Evolutionary conservation across 2,329 filamentous ascomycete genomes (phyloP), one percentile per base, ranked within the genome.

Genomic region (Cercospora berteroae): DNA sequence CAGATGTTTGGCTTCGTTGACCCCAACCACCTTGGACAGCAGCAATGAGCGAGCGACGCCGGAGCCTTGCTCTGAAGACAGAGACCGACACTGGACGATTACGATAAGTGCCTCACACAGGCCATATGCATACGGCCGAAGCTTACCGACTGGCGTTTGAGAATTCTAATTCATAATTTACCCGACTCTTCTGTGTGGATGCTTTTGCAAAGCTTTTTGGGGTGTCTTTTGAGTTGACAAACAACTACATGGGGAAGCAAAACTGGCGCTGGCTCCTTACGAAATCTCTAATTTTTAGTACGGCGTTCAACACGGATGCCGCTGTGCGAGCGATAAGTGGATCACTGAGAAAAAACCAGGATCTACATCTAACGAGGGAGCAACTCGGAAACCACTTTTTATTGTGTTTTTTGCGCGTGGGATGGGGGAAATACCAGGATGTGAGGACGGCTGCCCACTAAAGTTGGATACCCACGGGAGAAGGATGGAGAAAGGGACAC

Each of bases 1-100:
- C 81, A 82, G 65, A 80, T 81, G 72, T 83, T 81, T 70, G 79
- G 80, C 71, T 81, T 81, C 60, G 80, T 84, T 64, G 82, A 83
- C 69, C 81, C 81, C 9, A 71, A 74, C 68, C 71, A 68, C 66
- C 74, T 77, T n/a, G 75, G 74, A 69, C 74, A 76, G 65, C 73
- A 72, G 66, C 70, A 72, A 50, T 71, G 67, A 64, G 65, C 18
- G 39, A 27, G 65, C 20, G 44, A 31, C 23, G 44, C 63, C 67
- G 67, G 44, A 31, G 59, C 39, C 59, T 63, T 39, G 36, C 66
- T 63, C 60, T 59, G 69, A 67, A 64, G 48, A 58, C 27, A 33
- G 55, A 69, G 36, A 56, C 60, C 60, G 58, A 65, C 44, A 69
- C 57, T 71, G 67, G 56, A 70, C 63, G 69, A 70, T 69, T 62